phyloP scores from a whole-genome alignment of 75 land plant genomes.

The Pseudotsuga menziesii region DNA sequence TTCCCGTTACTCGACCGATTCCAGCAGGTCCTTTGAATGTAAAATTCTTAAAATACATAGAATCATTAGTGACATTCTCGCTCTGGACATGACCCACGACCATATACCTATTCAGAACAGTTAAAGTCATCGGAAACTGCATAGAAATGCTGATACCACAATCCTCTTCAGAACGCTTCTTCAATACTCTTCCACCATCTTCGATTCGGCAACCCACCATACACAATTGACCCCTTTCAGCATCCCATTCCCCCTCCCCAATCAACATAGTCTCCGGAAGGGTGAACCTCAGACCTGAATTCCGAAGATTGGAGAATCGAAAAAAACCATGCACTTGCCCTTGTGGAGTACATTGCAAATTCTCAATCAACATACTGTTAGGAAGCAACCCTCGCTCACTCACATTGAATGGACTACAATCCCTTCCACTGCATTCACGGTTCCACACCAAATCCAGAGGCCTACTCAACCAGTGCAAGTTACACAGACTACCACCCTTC shows the following conservation, averaged over 20 bases:
- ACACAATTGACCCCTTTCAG: conserved; percentile 35
- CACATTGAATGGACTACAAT: too few relatives aligned
- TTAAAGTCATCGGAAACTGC: conserved; percentile 37
- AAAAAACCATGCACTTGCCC: conserved; percentile 33
- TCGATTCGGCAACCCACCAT: conserved; percentile 38
- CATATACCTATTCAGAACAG: conserved; percentile 30
- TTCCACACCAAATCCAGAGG: conserved; percentile 22
- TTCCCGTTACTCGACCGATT: not conserved
- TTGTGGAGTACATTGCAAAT: conserved; percentile 26
- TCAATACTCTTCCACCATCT: conserved; percentile 12
- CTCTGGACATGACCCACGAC: conserved; percentile 57
- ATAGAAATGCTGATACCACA: conserved; percentile 51
- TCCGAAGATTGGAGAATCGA: conserved; percentile 18
- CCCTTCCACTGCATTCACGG: too few relatives aligned
- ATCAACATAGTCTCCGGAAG: conserved; percentile 26
- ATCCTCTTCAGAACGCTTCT: conserved; percentile 32
- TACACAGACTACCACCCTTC: not conserved
- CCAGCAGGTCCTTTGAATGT: conserved; percentile 12
- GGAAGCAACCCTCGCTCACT: not conserved
- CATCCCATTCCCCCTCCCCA: conserved; percentile 74
- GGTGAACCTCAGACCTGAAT: conserved; percentile 13
- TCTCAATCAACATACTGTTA: conserved; percentile 12
- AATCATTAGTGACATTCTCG: conserved; percentile 14
- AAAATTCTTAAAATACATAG: conserved; percentile 37
- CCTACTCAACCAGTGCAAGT: not conserved